These are phyloP conservation scores for Saccharomycopsis vini DNA, from an alignment of 805 yeast genomes.

Conservation along the genomic window DNA sequence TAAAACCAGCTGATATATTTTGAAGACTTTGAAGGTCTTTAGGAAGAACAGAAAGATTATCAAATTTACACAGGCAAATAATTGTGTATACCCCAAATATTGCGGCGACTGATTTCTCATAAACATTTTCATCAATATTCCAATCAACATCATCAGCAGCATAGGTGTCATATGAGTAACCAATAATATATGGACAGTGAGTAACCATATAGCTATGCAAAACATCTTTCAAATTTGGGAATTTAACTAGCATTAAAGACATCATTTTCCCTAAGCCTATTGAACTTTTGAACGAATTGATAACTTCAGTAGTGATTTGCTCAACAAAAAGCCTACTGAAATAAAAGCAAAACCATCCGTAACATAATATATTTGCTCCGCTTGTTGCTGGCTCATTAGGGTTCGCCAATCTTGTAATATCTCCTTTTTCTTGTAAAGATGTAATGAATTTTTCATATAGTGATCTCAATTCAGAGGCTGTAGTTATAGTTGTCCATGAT, in stretches of 20 bases:
- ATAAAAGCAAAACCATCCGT: constrained; percentile 68
- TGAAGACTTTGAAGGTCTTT: constrained; percentile 82
- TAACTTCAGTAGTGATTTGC: constrained; percentile 89
- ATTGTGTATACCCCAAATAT: too few relatives aligned
- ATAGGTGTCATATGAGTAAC: constrained; percentile 64
- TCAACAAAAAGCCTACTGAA: constrained; percentile 78
- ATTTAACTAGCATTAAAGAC: constrained; percentile 39
- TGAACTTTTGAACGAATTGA: constrained; percentile 69
- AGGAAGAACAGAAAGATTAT: too few relatives aligned
- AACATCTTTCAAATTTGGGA: constrained; percentile 33
- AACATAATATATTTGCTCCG: constrained; percentile 40
- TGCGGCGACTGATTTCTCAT: too few relatives aligned
- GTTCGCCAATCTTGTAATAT: not conserved
- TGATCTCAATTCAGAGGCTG: too few relatives aligned
- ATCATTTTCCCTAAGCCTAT: constrained; percentile 70
- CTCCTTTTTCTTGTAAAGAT: constrained; percentile 23
- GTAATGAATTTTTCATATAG: constrained; percentile 56
- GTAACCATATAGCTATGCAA: constrained; percentile 74
- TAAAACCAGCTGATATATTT: constrained; percentile 32
- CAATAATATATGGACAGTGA: constrained; percentile 84
- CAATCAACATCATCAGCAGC: constrained; percentile 85
- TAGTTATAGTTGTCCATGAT: constrained; percentile 66
- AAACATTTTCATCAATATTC: too few relatives aligned
- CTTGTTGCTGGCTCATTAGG: constrained; percentile 1
- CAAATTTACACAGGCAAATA: too few relatives aligned